A percentile compares a stretch with the other conserved stretches of the same genome.
Evolutionary conservation across 441 rosid genomes (phyloP).

Genomic region (Populus hybrid): DNA sequence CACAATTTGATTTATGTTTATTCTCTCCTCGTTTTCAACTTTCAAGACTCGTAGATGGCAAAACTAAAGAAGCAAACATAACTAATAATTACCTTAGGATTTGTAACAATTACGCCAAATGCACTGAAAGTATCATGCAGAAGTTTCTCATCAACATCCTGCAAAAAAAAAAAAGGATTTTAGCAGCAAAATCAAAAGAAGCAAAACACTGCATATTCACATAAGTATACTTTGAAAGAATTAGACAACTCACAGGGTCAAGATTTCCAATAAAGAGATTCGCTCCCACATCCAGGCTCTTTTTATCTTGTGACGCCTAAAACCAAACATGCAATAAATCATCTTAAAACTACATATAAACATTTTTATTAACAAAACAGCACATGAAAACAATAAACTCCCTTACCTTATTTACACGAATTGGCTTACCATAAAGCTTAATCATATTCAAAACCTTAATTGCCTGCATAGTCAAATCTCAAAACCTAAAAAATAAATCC

Average conservation of each 20-base stretch:
- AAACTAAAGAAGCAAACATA: neutral
- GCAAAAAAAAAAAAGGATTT: slow-evolving; percentile 19
- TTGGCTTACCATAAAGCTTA: slow-evolving; percentile 92
- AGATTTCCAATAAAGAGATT: slow-evolving; percentile 95
- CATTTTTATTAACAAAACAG: neutral
- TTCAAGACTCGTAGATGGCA: neutral
- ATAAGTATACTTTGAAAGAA: neutral
- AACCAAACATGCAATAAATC: slow-evolving; percentile 11
- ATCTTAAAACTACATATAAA: neutral
- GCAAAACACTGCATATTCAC: neutral
- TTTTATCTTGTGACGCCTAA: slow-evolving; percentile 96
- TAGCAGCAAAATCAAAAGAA: slow-evolving; percentile 8
- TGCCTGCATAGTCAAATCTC: slow-evolving; percentile 44
- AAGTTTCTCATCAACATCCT: slow-evolving; percentile 97
- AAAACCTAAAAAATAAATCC: neutral
- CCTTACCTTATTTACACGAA: slow-evolving; percentile 89
- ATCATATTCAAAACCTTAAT: slow-evolving; percentile 97
- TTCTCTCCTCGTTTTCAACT: neutral
- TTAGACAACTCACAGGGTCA: slow-evolving; percentile 64
- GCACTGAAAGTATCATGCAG: slow-evolving; percentile 96
- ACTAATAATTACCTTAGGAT: slow-evolving; percentile 67
- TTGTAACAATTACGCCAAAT: slow-evolving; percentile 88
- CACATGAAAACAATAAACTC: neutral
- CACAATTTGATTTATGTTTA: neutral
- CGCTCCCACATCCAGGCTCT: slow-evolving; percentile 96